Base-by-base conservation (phyloP, 345 rosid genomes). In the Rubroshorea leprosula region DNA sequence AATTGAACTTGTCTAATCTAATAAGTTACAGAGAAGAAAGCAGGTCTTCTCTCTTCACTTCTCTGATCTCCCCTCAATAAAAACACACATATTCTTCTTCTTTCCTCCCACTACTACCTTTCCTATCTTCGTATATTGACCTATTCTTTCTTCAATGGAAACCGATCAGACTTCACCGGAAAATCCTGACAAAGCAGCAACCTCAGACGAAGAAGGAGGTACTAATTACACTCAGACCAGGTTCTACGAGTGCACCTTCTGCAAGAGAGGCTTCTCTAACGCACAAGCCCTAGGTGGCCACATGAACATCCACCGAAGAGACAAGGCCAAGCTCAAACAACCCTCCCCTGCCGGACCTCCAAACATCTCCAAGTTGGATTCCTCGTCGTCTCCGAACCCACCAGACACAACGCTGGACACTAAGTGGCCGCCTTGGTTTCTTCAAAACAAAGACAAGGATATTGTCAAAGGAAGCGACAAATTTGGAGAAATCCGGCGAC, bases 221-320 rank as follows among this genome's bases (percentile, higher is more conserved):
- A 61, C 66, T 62, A 35, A 35, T 35, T 3, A 27, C 41, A 2
- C 41, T 35, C 72, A 68, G 20, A 67, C 66, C 25, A 83, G 89
- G 70, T 77, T 85, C 51, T 87, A 87, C 41, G 81, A 79, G 55
- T 90, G 97, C 68, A 73, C 72, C 57, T 90, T 85, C 61, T 90
- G 97, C 74, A 82, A 80, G 78, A 82, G 94, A 71, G 96, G 97
- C 15, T 90, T 90, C 74, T 77, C 94, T 21, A 90, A 77, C 68
- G 96, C 97, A 29, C 97, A 87, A 65, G 97, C 96, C 54, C 73
- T 90, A 10, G 97, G 97, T 0, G 96, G 96, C 5, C 97, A 90
- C 76, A 87, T 90, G 97, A 90, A 91, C 64, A 85, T 91, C 55
- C 96, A 91, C 65, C 78, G 98, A 55, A 78, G 77, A 76, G 85